phyloP scores from a whole-genome alignment of 2,329 filamentous ascomycete species.

The Colletotrichum australisinense region DNA sequence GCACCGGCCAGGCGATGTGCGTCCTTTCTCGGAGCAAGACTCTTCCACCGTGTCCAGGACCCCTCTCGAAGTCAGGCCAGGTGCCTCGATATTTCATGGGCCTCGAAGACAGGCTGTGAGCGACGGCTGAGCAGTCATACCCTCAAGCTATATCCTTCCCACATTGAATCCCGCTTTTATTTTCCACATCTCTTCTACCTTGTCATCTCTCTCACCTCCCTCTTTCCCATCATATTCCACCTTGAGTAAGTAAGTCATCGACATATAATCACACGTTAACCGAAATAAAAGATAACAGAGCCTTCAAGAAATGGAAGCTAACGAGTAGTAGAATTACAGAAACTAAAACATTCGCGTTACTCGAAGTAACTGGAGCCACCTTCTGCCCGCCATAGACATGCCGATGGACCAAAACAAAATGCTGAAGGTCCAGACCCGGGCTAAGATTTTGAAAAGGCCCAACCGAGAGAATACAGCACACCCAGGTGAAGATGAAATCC shows the following conservation, averaged over 20 bases:
- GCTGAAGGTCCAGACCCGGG: too few relatives aligned
- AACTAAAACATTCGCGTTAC: not conserved
- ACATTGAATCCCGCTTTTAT: too few relatives aligned
- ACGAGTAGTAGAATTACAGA: not conserved
- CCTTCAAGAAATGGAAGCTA: not conserved
- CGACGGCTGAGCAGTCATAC: not conserved
- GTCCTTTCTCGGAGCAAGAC: not conserved
- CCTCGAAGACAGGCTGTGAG: not conserved
- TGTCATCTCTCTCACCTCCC: too few relatives aligned
- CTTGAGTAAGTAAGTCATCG: not conserved
- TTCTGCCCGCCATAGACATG: not conserved
- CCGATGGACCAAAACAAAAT: not conserved
- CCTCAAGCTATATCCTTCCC: not conserved
- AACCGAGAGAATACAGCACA: not conserved
- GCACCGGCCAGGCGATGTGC: not conserved
- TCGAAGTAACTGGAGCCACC: not conserved
- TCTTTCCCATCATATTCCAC: not conserved
- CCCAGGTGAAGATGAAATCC: not conserved
- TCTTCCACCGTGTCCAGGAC: not conserved
- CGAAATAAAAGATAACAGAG: not conserved
- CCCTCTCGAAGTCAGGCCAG: not conserved
- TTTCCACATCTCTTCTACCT: too few relatives aligned
- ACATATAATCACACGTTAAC: not conserved
- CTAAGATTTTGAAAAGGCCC: not conserved
- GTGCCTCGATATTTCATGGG: not conserved